Conservation (phyloP, 2,329 filamentous ascomycete species). For the Phyllosticta paracitricarpa region DNA sequence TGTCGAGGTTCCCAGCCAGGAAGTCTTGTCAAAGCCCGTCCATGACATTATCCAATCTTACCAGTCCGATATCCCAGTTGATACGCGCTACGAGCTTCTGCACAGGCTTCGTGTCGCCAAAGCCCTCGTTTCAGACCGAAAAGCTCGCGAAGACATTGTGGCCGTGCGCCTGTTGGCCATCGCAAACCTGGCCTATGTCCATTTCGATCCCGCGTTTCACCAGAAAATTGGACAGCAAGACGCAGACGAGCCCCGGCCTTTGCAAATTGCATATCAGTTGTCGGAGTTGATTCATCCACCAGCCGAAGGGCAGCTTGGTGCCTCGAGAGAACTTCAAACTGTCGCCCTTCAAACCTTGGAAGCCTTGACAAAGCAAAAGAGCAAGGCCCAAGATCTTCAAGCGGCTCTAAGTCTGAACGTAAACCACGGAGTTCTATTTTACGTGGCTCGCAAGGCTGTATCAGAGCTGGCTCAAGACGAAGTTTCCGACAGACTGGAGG, state of each 20-base stretch:
- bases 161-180: constrained; percentile 77
- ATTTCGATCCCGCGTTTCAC: constrained; percentile 71
- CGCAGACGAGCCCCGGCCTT: constrained; percentile 75
- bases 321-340: constrained; percentile 71
- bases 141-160: constrained; percentile 64
- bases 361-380: constrained; percentile 69
- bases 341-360: constrained; percentile 74
- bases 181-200: constrained; percentile 83
- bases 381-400: constrained; percentile 70
- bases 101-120: constrained; percentile 76
- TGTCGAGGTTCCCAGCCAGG: constrained; percentile 52
- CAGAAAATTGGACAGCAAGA: constrained; percentile 82
- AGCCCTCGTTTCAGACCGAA: constrained; percentile 56
- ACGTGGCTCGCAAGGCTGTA: constrained; percentile 83
- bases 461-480: constrained; percentile 56
- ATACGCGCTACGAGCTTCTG: constrained; percentile 73
- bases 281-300: constrained; percentile 84
- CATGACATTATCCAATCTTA: constrained; percentile 34
- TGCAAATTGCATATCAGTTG: constrained; percentile 85
- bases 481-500: constrained; percentile 21
- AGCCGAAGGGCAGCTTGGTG: constrained; percentile 53
- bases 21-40: constrained; percentile 32
- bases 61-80: constrained; percentile 54
- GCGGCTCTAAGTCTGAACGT: constrained; percentile 91
- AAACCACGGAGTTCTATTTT: constrained; percentile 90